Conservation (phyloP, 2,329 filamentous ascomycete genomes). For the Ciborinia camelliae region DNA sequence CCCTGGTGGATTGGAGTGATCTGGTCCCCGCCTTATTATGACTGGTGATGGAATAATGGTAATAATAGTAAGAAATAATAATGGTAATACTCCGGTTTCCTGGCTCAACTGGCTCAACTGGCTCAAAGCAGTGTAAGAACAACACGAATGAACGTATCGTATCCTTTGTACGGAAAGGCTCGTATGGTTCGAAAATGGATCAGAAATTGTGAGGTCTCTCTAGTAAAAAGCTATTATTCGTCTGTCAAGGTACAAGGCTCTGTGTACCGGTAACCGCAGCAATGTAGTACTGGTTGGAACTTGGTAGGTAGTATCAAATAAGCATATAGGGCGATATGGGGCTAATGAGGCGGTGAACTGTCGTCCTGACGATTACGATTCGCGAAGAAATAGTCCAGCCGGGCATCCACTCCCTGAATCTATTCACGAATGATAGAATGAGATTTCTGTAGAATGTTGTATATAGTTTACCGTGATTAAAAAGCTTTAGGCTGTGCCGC, state of each 20-base stretch:
- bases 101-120: not conserved
- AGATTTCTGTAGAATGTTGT: slow-evolving; percentile 7
- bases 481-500: slow-evolving; percentile 4
- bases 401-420: slow-evolving; percentile 10
- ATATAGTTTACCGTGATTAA: too few species aligned
- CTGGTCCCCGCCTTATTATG: slow-evolving; percentile 12
- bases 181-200: not conserved
- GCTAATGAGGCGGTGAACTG: slow-evolving; percentile 17
- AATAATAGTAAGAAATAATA: not conserved
- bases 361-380: slow-evolving; percentile 20
- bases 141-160: slow-evolving; percentile 11
- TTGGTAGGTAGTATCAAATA: slow-evolving; percentile 8
- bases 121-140: slow-evolving; percentile 1
- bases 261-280: slow-evolving; percentile 5
- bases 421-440: slow-evolving; percentile 14
- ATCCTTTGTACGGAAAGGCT: not conserved
- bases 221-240: slow-evolving; percentile 2
- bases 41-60: not conserved
- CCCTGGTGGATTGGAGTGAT: slow-evolving; percentile 11
- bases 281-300: not conserved
- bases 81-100: slow-evolving; percentile 16
- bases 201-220: not conserved
- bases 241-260: slow-evolving; percentile 6
- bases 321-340: slow-evolving; percentile 9
- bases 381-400: not conserved